Evolutionary conservation across 176 grass and related monocot species (phyloP).

Genomic region (Eleusine indica): DNA sequence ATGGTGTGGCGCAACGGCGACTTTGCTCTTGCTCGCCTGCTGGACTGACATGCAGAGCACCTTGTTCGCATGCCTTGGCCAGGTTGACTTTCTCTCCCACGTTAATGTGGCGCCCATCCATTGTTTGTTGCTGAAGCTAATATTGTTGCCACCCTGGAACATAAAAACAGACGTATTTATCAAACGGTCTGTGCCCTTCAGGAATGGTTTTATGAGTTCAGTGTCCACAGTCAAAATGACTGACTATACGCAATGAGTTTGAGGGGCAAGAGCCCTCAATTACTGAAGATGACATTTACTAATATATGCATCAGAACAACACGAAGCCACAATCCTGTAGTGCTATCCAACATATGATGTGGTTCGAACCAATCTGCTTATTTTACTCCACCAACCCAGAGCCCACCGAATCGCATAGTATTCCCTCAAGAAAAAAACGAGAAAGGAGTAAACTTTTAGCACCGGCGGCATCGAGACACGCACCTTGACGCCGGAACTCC

Average conservation of each 20-base stretch:
- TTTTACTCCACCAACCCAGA: constrained; percentile 4
- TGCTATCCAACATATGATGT: neutral
- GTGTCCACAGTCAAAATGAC: neutral
- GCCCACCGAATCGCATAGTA: neutral
- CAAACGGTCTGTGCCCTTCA: neutral
- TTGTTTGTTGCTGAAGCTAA: constrained; percentile 62
- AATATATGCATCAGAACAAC: neutral
- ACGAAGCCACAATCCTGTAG: neutral
- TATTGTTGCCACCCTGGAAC: constrained; percentile 53
- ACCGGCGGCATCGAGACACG: neutral
- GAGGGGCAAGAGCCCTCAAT: neutral
- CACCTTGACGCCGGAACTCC: constrained; percentile 45
- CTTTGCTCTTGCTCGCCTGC: constrained; percentile 69
- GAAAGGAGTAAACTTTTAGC: neutral
- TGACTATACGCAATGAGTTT: neutral
- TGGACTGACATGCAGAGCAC: constrained; percentile 56
- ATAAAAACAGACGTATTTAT: neutral
- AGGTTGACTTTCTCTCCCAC: constrained; percentile 39
- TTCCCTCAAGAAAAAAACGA: neutral
- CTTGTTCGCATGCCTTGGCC: constrained; percentile 41
- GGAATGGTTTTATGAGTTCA: neutral
- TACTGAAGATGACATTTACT: neutral
- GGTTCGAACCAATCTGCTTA: constrained; percentile 25
- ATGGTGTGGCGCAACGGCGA: constrained; percentile 55
- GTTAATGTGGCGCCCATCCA: constrained; percentile 44